These are phyloP conservation scores for Solanum lignicaule DNA, from an alignment of 257 asterid genomes.

Conservation along the genomic window DNA sequence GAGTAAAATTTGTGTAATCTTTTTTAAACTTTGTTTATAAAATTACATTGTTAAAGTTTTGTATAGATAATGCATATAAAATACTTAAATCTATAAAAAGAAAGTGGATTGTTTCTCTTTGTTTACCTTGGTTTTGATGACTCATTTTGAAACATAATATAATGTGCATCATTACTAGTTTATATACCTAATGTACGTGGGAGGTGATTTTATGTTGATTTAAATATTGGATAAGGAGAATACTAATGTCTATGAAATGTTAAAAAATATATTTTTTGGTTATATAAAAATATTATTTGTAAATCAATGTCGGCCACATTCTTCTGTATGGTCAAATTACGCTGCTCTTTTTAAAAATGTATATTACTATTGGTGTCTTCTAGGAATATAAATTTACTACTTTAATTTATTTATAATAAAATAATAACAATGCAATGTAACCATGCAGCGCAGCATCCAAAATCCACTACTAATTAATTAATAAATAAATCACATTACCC, in stretches of 20 bases:
- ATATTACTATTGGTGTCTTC: not conserved
- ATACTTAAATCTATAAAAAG: not conserved
- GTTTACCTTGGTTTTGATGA: not conserved
- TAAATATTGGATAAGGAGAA: not conserved
- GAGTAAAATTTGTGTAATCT: not conserved
- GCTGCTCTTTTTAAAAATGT: not conserved
- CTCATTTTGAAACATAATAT: not conserved
- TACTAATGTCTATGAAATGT: not conserved
- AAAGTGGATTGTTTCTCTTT: not conserved
- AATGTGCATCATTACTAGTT: not conserved
- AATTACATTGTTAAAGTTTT: not conserved
- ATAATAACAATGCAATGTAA: not conserved
- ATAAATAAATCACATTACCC: not conserved
- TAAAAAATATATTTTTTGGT: not conserved
- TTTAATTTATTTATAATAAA: not conserved
- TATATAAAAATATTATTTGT: not conserved
- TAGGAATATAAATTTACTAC: not conserved
- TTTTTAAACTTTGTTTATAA: too few species aligned
- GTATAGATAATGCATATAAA: not conserved
- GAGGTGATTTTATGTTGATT: not conserved
- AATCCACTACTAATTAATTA: not conserved
- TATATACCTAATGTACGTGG: not conserved
- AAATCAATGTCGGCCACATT: constrained; percentile 3
- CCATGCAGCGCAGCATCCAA: not conserved
- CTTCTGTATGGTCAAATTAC: not conserved